Conservation (phyloP, 2,329 filamentous ascomycete genomes). For the Echinosphaeria canescens region DNA sequence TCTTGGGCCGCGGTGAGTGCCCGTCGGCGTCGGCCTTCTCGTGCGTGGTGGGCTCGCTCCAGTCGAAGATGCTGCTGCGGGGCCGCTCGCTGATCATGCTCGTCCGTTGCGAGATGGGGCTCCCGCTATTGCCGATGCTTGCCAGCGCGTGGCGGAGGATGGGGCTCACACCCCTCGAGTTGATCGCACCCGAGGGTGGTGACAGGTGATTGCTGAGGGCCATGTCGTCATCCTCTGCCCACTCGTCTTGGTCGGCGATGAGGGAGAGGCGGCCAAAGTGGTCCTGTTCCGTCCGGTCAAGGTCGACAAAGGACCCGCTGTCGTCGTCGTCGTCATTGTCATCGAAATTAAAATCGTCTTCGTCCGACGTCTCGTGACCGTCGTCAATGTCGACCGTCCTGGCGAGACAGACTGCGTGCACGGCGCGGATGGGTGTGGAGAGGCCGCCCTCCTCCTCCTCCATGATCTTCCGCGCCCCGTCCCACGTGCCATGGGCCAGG, state of each 20-base stretch:
- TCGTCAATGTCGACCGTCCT: constrained; percentile 7
- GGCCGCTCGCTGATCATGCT: constrained; percentile 22
- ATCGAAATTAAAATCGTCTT: too few relatives aligned
- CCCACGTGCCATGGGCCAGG: constrained; percentile 28
- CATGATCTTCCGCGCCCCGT: constrained; percentile 32
- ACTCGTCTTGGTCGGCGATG: constrained; percentile 41
- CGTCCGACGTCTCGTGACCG: constrained; percentile 2
- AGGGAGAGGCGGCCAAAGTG: constrained; percentile 29
- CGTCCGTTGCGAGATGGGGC: constrained; percentile 11
- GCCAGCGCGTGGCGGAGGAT: constrained; percentile 30
- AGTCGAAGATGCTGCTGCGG: constrained; percentile 55
- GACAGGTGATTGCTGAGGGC: constrained; percentile 32
- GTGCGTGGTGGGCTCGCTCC: constrained; percentile 43
- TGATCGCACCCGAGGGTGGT: constrained; percentile 31
- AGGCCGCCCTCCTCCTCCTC: constrained; percentile 37
- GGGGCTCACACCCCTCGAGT: constrained; percentile 27
- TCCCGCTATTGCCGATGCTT: constrained; percentile 24
- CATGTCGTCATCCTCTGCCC: constrained; percentile 33
- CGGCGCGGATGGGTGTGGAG: constrained; percentile 24
- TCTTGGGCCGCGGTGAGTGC: constrained; percentile 43
- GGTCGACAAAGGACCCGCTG: constrained; percentile 9
- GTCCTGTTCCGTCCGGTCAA: constrained; percentile 11
- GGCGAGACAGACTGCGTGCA: constrained; percentile 12
- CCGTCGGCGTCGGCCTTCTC: constrained; percentile 38
- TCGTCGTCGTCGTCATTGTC: constrained; percentile 6